Evolutionary conservation across 116 monocot species (phyloP).

Genomic region (Posidonia oceanica): DNA sequence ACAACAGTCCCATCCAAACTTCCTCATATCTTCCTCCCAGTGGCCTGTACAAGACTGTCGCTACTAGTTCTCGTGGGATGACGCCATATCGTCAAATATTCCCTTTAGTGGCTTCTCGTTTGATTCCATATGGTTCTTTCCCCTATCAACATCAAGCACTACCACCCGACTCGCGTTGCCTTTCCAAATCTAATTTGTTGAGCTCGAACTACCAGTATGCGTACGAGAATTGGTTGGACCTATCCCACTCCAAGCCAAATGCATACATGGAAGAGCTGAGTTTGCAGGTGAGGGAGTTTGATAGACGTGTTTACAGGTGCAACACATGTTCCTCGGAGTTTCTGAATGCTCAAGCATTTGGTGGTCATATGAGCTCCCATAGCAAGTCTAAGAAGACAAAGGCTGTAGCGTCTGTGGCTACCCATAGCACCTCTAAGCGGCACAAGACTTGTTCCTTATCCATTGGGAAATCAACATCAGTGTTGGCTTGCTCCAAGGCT

Average conservation of each 20-base stretch:
- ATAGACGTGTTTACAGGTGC: too few relatives aligned
- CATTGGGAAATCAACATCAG: too few relatives aligned
- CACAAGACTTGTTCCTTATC: too few relatives aligned
- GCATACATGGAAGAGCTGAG: constrained; percentile 3
- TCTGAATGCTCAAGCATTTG: too few relatives aligned
- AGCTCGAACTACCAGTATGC: constrained; percentile 8
- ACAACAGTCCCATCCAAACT: not conserved
- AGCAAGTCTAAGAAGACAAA: constrained; percentile 13
- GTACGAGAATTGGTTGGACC: not conserved
- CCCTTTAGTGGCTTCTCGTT: not conserved
- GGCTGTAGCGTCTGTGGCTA: not conserved
- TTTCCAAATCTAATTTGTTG: not conserved
- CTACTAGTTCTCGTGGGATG: not conserved
- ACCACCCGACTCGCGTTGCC: not conserved
- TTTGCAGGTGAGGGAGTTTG: not conserved
- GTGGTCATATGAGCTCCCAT: constrained; percentile 25
- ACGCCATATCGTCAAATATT: not conserved
- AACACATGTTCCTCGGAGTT: too few relatives aligned
- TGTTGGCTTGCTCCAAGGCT: too few relatives aligned
- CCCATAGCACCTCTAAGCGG: too few relatives aligned
- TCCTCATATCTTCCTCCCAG: not conserved
- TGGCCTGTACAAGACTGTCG: not conserved
- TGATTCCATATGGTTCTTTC: too few relatives aligned
- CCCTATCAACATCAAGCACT: not conserved
- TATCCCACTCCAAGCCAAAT: not conserved